phyloP scores from a whole-genome alignment of 306 rosid species.

The Vicia sativa region DNA sequence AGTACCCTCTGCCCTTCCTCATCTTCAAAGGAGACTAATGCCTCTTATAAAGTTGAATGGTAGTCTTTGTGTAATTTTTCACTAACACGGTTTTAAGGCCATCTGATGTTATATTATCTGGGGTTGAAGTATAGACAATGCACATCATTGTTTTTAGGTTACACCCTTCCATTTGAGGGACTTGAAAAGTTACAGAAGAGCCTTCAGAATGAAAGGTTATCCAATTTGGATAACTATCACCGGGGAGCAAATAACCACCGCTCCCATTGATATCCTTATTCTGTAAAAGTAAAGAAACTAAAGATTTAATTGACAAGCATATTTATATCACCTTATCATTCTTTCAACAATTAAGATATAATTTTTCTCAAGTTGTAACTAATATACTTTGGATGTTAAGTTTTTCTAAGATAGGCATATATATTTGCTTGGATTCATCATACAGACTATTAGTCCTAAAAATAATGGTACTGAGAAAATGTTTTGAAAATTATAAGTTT shows the following conservation, averaged over 20 bases:
- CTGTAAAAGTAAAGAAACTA: neutral
- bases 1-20: neutral
- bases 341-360: too few species aligned
- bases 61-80: conserved; percentile 28
- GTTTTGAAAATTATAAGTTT: too few species aligned
- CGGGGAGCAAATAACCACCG: neutral
- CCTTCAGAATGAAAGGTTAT: conserved; percentile 11
- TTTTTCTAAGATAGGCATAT: too few species aligned
- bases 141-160: conserved; percentile 30
- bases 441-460: too few species aligned
- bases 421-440: too few species aligned
- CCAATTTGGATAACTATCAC: conserved; percentile 29
- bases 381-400: too few species aligned
- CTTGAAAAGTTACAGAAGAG: conserved; percentile 21
- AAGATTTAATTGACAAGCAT: neutral
- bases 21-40: conserved; percentile 17
- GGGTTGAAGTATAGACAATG: conserved; percentile 5
- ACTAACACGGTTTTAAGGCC: conserved; percentile 22
- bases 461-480: too few species aligned
- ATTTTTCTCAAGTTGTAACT: too few species aligned
- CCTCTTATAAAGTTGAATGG: conserved; percentile 12
- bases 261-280: neutral
- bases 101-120: neutral
- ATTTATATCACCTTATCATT: neutral
- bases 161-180: conserved; percentile 25